Evolutionary conservation across 768 basidiomycete species (phyloP), one percentile per base, ranked within the genome.

Genomic region (Pulveroboletus sp.): DNA sequence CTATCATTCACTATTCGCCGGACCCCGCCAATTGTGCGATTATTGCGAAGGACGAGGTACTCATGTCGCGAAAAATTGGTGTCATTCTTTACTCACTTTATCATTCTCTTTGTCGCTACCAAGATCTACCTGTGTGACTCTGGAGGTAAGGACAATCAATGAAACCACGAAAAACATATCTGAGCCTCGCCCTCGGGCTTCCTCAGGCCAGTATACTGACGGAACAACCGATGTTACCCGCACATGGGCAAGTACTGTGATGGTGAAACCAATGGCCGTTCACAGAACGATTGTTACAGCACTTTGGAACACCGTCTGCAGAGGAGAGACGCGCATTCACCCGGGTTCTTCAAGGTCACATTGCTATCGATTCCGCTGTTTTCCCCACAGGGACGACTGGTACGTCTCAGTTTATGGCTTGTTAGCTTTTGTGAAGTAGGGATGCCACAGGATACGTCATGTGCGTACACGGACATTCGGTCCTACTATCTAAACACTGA

Each of bases 171-270:
- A 7, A 19, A 38, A 22, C 29, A n/a, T 4, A 2, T 7, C 36
- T 38, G 11, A 55, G 35, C 38, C 32, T 40, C 1, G 1, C 29
- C 13, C 17, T 20, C 6, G 4, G 7, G 8, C 5, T 23, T 43
- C 43, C 1, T 16, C 52, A 86, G 86, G 78, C 2, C 93, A 96
- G 69, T 95, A 85, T 70, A 65, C 81, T 29, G 95, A 98, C 57
- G 95, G 95, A 10, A 98, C 95, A 0, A 99, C 96, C 2, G 95
- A 99, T 63, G 88, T 89, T 14, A 95, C 93, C 1, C 76, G 94
- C 36, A 96, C 92, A 52, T 86, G 82, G 83, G 89, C 86, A 61
- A 58, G 79, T 44, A 30, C 22, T 19, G 0, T 14, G n/a, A 27
- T 44, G 45, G 6, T 43, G 13, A 43, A 26, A 45, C n/a, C 29